Base-by-base conservation (phyloP, 495 filamentous ascomycete species). In the Neohortaea acidophila region DNA sequence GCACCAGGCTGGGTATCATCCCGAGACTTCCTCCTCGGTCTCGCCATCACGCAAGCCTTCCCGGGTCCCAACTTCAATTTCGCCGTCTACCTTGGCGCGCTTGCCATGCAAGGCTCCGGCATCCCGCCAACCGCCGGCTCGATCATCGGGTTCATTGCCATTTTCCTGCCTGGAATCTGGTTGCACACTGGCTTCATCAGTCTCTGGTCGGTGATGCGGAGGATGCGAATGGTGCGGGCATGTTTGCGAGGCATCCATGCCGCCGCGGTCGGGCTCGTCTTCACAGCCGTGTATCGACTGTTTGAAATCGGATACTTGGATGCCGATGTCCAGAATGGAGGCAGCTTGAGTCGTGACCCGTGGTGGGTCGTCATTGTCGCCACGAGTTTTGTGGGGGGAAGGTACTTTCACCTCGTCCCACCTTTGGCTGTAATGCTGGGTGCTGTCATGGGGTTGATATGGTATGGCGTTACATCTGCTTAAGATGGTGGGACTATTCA, bases 51-150 rank as follows among this genome's bases (percentile, higher is more conserved):
- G 43, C 82, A 91, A 55, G 73, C 80, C 2, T 84, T 87, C 49
- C 82, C 81, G 0, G 82, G 83, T 0, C 83, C 83, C 0, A 87
- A 91, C 55, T 86, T 87, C 69, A 91, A 87, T 54, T 85, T 87
- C 49, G 80, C 77, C 2, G 79, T 87, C 11, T 87, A 76, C 48
- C 65, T 87, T 10, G 81, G 83, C 18, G 58, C 68, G 4, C 59
- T 87, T 0, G 68, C 79, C 0, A 42, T 67, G 0, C 52, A 47
- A 0, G 59, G 58, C 4, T 55, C 63, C 1, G 24, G 19, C 8
- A 53, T 50, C 20, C 61, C 60, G 2, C 54, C 69, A 3, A 51
- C 67, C 28, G 34, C 69, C 15, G 76, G 76, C 8, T 79, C 82
- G 0, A 14, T 81, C 0, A 43, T 86, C n/a, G 76, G 65, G 4